A percentile compares a stretch with the other conserved stretches of the same genome.
Evolutionary conservation across 768 basidiomycete species (phyloP).

Genomic region (Phylloporus arenicola): DNA sequence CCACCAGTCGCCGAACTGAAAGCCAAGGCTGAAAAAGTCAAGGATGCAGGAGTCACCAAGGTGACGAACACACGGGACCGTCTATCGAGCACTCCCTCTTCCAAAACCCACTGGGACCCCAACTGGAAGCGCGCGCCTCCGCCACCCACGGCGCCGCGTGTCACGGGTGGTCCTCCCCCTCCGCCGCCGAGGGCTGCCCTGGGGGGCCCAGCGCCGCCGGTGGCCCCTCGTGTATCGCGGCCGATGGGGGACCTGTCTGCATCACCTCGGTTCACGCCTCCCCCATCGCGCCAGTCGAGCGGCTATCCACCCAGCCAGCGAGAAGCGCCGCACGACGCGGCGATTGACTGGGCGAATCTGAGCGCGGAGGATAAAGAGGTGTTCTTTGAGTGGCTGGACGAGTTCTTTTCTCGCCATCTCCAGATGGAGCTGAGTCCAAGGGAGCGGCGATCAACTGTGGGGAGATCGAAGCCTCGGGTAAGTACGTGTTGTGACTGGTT

Average conservation of each 20-base stretch:
- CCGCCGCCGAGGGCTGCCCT: conserved; percentile 30
- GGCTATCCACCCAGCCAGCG: conserved; percentile 18
- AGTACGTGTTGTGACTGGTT: conserved; percentile 2
- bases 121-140: conserved; percentile 47
- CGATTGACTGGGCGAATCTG: conserved; percentile 67
- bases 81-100: conserved; percentile 50
- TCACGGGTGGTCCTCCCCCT: conserved; percentile 23
- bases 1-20: conserved; percentile 58
- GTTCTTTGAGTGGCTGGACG: conserved; percentile 78
- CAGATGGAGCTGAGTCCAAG: conserved; percentile 21
- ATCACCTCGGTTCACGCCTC: conserved; percentile 13
- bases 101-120: conserved; percentile 61
- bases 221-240: conserved; percentile 10
- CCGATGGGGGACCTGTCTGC: conserved; percentile 9
- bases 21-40: conserved; percentile 57
- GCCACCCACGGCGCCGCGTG: conserved; percentile 25
- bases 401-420: conserved; percentile 59
- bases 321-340: background rate
- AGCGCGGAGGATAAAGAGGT: conserved; percentile 60
- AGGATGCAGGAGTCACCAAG: conserved; percentile 49
- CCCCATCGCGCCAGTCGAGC: conserved; percentile 27
- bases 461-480: conserved; percentile 13
- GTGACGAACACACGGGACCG: conserved; percentile 52
- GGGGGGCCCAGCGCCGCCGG: conserved; percentile 8
- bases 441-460: background rate